A percentile compares a stretch with the other conserved stretches of the same genome.
These are phyloP conservation scores for Jaapia argillacea DNA, from an alignment of 768 basidiomycete species.

Conservation along the genomic window DNA sequence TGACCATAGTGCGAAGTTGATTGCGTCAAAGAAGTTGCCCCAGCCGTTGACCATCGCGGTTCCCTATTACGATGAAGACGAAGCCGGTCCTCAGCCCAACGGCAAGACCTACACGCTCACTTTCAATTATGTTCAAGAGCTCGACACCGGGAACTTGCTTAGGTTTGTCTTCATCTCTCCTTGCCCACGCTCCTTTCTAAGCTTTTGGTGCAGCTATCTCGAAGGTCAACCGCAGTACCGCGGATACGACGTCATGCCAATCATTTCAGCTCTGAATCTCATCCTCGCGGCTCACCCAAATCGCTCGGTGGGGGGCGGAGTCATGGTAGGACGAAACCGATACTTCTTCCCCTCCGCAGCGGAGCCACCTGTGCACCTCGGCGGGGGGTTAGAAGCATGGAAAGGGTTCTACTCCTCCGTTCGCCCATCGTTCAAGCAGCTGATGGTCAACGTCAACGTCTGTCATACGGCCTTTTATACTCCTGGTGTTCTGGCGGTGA, in stretches of 20 bases:
- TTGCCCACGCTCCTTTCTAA: slow-evolving; percentile 5
- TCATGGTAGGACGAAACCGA: slow-evolving; percentile 41
- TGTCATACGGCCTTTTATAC: slow-evolving; percentile 40
- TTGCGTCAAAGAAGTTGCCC: slow-evolving; percentile 29
- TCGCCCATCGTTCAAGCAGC: slow-evolving; percentile 28
- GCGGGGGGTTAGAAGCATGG: slow-evolving; percentile 50
- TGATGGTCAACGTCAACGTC: slow-evolving; percentile 46
- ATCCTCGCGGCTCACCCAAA: slow-evolving; percentile 34
- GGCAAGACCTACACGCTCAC: slow-evolving; percentile 33
- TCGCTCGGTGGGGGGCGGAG: slow-evolving; percentile 29
- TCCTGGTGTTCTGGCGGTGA: slow-evolving; percentile 31
- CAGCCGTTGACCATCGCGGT: slow-evolving; percentile 31
- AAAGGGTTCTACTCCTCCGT: slow-evolving; percentile 38
- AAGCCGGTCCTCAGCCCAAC: slow-evolving; percentile 19
- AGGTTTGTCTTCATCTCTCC: slow-evolving; percentile 19
- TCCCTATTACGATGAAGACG: slow-evolving; percentile 36
- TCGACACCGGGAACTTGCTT: slow-evolving; percentile 31
- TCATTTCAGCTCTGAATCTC: slow-evolving; percentile 41
- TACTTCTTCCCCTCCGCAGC: slow-evolving; percentile 36
- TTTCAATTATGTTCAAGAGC: slow-evolving; percentile 30
- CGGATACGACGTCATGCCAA: slow-evolving; percentile 33
- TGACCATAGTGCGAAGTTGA: slow-evolving; percentile 35
- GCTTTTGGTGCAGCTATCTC: slow-evolving; percentile 26
- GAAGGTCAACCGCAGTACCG: slow-evolving; percentile 31
- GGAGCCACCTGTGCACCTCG: slow-evolving; percentile 20